These are phyloP conservation scores for Aspergillus aculeatus DNA, from an alignment of 2,329 filamentous ascomycete species.

Conservation along the genomic window DNA sequence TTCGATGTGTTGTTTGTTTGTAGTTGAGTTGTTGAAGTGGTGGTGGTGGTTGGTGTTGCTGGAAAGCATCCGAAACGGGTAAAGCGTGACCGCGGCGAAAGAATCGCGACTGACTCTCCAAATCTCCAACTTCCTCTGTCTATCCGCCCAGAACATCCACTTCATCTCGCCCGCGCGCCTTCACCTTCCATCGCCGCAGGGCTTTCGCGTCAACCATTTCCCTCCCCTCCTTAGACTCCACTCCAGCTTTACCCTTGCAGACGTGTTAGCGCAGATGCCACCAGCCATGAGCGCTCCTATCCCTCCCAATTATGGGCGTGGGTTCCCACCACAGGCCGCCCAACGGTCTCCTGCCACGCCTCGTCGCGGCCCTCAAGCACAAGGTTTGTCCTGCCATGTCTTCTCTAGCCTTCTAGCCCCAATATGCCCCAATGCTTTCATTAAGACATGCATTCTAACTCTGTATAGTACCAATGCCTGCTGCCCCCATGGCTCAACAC, in stretches of 20 bases:
- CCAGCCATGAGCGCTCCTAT: constrained; percentile 41
- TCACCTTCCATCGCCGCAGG: constrained; percentile 4
- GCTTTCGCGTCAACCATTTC: constrained; percentile 2
- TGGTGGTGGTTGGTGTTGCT: neutral
- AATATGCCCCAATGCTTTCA: neutral
- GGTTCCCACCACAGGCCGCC: constrained; percentile 39
- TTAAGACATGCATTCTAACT: constrained; percentile 11
- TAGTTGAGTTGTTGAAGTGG: too few species aligned
- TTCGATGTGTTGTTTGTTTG: neutral
- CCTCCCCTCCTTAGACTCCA: neutral
- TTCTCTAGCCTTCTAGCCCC: constrained; percentile 6
- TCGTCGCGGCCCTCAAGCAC: constrained; percentile 39
- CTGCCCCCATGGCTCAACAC: constrained; percentile 38
- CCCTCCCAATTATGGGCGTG: constrained; percentile 44
- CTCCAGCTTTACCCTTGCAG: constrained; percentile 4
- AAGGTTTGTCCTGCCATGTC: constrained; percentile 33
- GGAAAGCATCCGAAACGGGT: constrained; percentile 31
- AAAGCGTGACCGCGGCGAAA: constrained; percentile 36
- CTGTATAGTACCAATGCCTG: constrained; percentile 31
- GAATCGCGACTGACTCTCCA: constrained; percentile 31
- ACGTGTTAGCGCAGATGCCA: constrained; percentile 4
- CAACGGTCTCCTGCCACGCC: constrained; percentile 45
- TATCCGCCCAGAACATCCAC: constrained; percentile 3
- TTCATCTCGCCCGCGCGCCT: constrained; percentile 19
- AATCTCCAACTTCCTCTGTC: constrained; percentile 1